phyloP scores from a whole-genome alignment of 1,139 yeast genomes.

The Magnusiomyces fungicola region DNA sequence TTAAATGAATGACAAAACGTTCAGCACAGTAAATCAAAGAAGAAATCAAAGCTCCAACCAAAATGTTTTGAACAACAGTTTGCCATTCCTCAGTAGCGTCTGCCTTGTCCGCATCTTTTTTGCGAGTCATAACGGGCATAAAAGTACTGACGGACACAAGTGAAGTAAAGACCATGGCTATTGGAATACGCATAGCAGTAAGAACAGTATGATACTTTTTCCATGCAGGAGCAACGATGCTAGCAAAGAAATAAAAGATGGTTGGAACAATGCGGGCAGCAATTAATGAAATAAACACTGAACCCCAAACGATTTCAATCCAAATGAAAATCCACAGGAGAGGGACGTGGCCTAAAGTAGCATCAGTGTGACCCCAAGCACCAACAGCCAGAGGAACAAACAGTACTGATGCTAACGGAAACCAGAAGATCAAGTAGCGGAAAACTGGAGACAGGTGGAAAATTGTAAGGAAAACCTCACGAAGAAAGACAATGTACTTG shows the following conservation, averaged over 20 bases:
- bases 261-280: conserved; percentile 33
- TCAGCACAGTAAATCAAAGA: conserved; percentile 34
- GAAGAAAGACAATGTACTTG: conserved; percentile 21
- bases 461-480: conserved; percentile 24
- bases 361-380: conserved; percentile 32
- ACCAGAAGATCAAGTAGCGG: conserved; percentile 33
- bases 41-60: conserved; percentile 34
- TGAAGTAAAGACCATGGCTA: conserved; percentile 32
- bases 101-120: conserved; percentile 19
- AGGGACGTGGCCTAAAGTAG: conserved; percentile 31
- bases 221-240: conserved; percentile 32
- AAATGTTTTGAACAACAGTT: conserved; percentile 30
- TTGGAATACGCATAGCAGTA: conserved; percentile 33
- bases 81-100: conserved; percentile 33
- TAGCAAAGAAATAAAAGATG: conserved; percentile 25
- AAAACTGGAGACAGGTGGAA: conserved; percentile 29
- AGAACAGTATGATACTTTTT: conserved; percentile 32
- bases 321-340: conserved; percentile 38
- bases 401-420: conserved; percentile 34
- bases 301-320: conserved; percentile 39
- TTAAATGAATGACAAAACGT: conserved; percentile 33
- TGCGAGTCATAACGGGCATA: conserved; percentile 33
- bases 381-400: conserved; percentile 37
- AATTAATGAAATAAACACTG: conserved; percentile 32
- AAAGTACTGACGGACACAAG: conserved; percentile 34